Conservation (phyloP, 768 basidiomycete genomes). For the Leccinum subtestaceum region DNA sequence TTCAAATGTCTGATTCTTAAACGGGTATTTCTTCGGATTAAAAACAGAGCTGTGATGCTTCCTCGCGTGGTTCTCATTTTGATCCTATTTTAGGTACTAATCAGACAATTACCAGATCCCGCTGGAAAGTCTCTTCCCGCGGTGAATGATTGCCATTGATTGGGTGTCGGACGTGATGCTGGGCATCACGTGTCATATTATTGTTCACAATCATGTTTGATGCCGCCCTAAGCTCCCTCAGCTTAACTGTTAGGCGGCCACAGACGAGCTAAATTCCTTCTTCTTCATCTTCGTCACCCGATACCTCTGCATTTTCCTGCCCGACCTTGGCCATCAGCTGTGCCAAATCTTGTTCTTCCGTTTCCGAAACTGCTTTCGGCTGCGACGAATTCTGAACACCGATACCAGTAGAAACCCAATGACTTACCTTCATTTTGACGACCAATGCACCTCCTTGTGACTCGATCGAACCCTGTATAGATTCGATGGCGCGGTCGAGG, state of each 20-base stretch:
- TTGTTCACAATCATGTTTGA: too few species aligned
- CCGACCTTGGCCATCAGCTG: conserved; percentile 95
- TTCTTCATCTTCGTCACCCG: conserved; percentile 89
- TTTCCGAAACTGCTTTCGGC: conserved; percentile 98
- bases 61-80: too few species aligned
- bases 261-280: conserved; percentile 34
- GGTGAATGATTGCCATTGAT: too few species aligned
- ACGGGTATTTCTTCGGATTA: too few species aligned
- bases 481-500: conserved; percentile 90
- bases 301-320: conserved; percentile 93
- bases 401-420: background rate
- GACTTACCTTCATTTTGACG: conserved; percentile 91
- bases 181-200: too few species aligned
- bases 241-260: background rate
- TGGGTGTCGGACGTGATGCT: too few species aligned
- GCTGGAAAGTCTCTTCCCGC: too few species aligned
- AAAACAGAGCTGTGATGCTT: too few species aligned
- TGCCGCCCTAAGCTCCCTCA: too few species aligned
- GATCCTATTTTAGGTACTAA: too few species aligned
- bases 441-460: conserved; percentile 80
- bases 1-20: too few species aligned
- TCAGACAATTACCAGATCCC: too few species aligned
- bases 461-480: conserved; percentile 83
- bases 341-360: conserved; percentile 95
- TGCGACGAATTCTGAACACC: conserved; percentile 30